Evolutionary conservation across 2,329 filamentous ascomycete species (phyloP).

Genomic region (Botrytis paeoniae): DNA sequence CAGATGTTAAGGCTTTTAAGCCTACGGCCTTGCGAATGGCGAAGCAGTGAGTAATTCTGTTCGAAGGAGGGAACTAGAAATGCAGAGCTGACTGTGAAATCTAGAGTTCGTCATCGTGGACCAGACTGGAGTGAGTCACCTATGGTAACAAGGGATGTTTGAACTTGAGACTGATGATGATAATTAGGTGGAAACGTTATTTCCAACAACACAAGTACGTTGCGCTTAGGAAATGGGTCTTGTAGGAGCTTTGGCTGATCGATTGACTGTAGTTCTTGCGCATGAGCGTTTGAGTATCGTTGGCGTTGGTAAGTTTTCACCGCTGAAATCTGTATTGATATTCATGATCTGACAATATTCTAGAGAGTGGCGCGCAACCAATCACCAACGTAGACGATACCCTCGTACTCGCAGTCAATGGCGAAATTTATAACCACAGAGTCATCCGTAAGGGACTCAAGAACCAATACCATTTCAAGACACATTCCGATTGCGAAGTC

Average conservation of each 20-base stretch:
- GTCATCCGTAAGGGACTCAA: constrained; percentile 85
- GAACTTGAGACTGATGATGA: constrained; percentile 15
- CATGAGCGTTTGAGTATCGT: constrained; percentile 98
- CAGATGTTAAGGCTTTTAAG: constrained; percentile 95
- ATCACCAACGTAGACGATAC: constrained; percentile 86
- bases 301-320: constrained; percentile 55
- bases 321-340: neutral
- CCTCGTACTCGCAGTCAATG: constrained; percentile 93
- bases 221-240: neutral
- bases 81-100: constrained; percentile 5
- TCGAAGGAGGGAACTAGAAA: neutral
- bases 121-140: constrained; percentile 77
- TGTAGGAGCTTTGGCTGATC: constrained; percentile 24
- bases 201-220: constrained; percentile 84
- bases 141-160: neutral
- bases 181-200: constrained; percentile 67
- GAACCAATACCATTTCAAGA: constrained; percentile 92
- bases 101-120: constrained; percentile 68
- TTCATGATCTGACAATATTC: constrained; percentile 7
- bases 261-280: constrained; percentile 67
- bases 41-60: constrained; percentile 68
- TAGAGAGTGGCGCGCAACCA: constrained; percentile 85
- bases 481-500: constrained; percentile 96
- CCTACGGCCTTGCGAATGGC: constrained; percentile 87
- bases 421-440: constrained; percentile 99